Evolutionary conservation across 257 asterid species (phyloP).

Genomic region (Solanum phureja): DNA sequence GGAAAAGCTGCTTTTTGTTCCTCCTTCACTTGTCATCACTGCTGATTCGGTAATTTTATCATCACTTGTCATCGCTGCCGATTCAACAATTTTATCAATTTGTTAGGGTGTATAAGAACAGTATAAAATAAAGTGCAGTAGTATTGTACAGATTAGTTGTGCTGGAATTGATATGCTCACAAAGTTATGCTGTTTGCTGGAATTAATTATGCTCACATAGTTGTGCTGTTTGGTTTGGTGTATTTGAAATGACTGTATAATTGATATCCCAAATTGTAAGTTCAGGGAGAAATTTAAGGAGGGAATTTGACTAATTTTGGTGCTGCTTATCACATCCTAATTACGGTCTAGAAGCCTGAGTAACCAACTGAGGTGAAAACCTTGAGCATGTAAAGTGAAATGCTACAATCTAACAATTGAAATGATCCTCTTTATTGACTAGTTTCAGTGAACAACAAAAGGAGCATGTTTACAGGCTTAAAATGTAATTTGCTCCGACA

Average conservation of each 20-base stretch:
- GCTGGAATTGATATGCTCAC: not conserved
- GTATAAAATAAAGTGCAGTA: not conserved
- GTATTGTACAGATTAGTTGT: not conserved
- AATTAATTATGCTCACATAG: not conserved
- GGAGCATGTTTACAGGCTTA: not conserved
- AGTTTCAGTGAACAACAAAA: not conserved
- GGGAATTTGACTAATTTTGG: not conserved
- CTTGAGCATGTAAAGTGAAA: not conserved
- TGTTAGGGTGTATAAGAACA: not conserved
- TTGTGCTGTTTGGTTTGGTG: not conserved
- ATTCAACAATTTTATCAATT: slow-evolving; percentile 31
- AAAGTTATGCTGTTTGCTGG: not conserved
- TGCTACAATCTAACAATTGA: not conserved
- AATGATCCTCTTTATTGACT: not conserved
- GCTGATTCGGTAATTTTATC: slow-evolving; percentile 58
- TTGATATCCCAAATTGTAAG: not conserved
- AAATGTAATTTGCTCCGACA: not conserved
- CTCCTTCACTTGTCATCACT: slow-evolving; percentile 71
- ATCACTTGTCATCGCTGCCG: slow-evolving; percentile 63
- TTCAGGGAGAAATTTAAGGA: not conserved
- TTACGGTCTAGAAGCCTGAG: not conserved
- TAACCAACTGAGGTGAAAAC: not conserved
- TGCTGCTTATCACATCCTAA: not conserved
- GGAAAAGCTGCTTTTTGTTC: slow-evolving; percentile 83
- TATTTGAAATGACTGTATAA: not conserved